Percentiles rank a stretch among this genome's conserved stretches.
Conservation (phyloP, 371 early-diverging fungal species). For the Cladochytrium tenue region DNA sequence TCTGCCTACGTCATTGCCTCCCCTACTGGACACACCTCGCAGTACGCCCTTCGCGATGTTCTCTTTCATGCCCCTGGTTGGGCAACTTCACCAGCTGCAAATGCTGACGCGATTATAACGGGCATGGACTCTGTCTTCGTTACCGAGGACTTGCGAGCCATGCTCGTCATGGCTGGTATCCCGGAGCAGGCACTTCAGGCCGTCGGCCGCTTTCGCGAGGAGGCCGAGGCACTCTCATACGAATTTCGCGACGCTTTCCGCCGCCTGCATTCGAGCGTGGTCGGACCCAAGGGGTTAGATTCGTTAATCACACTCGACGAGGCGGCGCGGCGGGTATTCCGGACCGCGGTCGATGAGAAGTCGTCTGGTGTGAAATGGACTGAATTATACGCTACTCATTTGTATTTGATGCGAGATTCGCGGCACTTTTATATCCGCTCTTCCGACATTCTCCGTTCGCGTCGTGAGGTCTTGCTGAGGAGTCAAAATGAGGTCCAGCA, state of each 20-base stretch:
- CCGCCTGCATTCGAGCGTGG: not conserved
- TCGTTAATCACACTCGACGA: constrained; percentile 18
- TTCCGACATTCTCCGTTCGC: not conserved
- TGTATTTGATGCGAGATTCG: not conserved
- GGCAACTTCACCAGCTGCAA: not conserved
- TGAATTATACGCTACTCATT: not conserved
- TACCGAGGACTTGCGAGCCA: not conserved
- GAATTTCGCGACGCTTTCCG: not conserved
- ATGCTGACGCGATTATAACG: not conserved
- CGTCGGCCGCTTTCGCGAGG: constrained; percentile 10
- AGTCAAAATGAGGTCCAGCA: not conserved
- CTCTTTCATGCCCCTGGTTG: not conserved
- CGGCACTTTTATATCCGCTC: not conserved
- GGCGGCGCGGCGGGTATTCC: constrained; percentile 26
- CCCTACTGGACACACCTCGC: not conserved
- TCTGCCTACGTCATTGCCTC: not conserved
- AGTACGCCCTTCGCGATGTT: not conserved
- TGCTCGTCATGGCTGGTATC: constrained; percentile 2
- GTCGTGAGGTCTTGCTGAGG: not conserved
- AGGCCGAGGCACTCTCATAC: not conserved
- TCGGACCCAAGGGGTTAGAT: too few relatives aligned
- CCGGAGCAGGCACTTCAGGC: not conserved
- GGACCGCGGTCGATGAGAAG: not conserved
- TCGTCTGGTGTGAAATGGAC: not conserved
- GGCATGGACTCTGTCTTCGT: not conserved